Evolutionary conservation across 305 asterid species (phyloP), one percentile per base, ranked within the genome.

Genomic region (Fraxinus greggii): DNA sequence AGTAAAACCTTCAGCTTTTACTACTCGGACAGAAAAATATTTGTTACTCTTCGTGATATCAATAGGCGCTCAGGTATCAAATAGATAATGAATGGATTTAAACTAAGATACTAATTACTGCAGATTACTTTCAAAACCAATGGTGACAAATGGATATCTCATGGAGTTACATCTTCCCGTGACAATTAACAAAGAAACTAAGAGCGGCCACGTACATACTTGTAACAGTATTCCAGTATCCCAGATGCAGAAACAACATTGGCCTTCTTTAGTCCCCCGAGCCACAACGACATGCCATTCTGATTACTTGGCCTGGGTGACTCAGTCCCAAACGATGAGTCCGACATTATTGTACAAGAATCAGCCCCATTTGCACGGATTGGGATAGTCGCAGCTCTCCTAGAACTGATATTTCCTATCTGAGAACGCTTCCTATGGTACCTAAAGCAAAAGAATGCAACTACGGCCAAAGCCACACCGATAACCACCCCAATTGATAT

Each of bases 401-500:
- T 88, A 61, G 98, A 94, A 88, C 98, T 95, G 86, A 90, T 94
- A 85, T 85, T 94, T 79, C 99, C 97, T 51, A 93, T 91, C 88
- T 91, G 95, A 0, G 93, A 85, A 36, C 83, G 88, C 87, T 84
- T 95, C 89, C 90, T 85, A 35, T 91, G 93, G 78, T 89, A 90
- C 86, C 91, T 87, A 86, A 92, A 79, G 88, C 97, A 94, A 80
- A 92, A 86, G 80, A 93, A 90, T 74, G 90, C 93, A 65, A 77
- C 85, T 80, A 93, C 32, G 72, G 98, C 98, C 92, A 93, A 89
- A 83, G 88, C 85, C 74, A 89, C 89, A 81, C 99, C 99, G 13
- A 95, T 92, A 77, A 95, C 98, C 73, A 95, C 91, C 82, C 99
- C 99, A 75, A 93, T 88, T 42, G 98, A 94, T 80, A 95, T 84